Evolutionary conservation across 148 eudicot species (phyloP).

Genomic region (Selenicereus undatus): DNA sequence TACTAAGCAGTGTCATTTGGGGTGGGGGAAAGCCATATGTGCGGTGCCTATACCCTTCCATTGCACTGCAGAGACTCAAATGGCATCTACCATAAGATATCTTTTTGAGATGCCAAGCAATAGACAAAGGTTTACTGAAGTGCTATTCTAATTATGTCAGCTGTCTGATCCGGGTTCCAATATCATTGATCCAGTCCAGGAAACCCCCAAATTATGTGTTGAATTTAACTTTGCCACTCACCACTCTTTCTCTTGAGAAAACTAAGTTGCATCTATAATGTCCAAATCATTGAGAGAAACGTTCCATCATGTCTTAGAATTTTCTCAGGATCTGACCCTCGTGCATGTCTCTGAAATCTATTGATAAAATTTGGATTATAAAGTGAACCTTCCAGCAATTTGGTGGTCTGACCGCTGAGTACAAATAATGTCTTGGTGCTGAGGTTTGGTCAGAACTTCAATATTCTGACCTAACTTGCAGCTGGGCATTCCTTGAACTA

Average conservation of each 20-base stretch:
- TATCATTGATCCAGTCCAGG: not conserved
- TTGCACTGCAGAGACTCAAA: not conserved
- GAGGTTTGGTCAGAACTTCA: too few relatives aligned
- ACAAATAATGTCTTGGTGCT: not conserved
- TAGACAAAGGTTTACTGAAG: not conserved
- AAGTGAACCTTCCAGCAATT: not conserved
- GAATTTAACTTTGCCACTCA: not conserved
- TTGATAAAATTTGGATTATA: not conserved
- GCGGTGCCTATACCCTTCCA: not conserved
- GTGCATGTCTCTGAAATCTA: not conserved
- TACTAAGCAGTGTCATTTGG: not conserved
- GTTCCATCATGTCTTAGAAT: not conserved
- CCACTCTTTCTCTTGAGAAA: not conserved
- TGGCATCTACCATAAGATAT: not conserved
- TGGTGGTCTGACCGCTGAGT: not conserved
- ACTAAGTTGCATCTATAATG: not conserved
- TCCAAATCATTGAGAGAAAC: not conserved
- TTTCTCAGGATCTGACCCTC: not conserved
- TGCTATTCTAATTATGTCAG: not conserved
- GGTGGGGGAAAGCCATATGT: not conserved
- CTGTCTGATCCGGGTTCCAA: not conserved
- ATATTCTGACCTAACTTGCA: too few relatives aligned
- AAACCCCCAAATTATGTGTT: not conserved
- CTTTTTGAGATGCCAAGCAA: not conserved
- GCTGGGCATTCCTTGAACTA: not conserved